phyloP scores from a whole-genome alignment of 805 yeast genomes.

The Saccharomycopsis guyanensis region DNA sequence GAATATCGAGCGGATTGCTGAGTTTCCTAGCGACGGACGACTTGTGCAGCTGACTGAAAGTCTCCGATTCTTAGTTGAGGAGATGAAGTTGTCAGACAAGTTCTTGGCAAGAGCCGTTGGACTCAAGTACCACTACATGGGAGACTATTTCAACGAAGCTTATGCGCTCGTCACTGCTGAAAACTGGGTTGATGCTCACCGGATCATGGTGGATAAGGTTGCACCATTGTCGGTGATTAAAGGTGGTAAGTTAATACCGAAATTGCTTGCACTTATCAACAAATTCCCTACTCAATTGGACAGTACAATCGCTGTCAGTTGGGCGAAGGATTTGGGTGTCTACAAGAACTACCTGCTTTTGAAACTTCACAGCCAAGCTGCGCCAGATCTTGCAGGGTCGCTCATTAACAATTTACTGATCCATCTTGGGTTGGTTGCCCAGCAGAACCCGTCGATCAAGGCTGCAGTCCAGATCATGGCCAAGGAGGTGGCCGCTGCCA shows the following conservation, averaged over 20 bases:
- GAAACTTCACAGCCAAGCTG: neutral
- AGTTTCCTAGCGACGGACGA: conserved; percentile 17
- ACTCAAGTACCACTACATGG: conserved; percentile 38
- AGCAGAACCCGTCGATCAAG: conserved; percentile 7
- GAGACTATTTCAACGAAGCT: conserved; percentile 52
- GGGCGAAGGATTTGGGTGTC: conserved; percentile 53
- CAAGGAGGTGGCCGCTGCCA: conserved; percentile 34
- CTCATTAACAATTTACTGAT: conserved; percentile 10
- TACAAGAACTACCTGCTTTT: conserved; percentile 43
- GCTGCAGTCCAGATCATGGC: conserved; percentile 39
- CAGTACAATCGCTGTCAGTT: conserved; percentile 29
- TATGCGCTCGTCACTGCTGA: conserved; percentile 55
- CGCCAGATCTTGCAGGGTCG: conserved; percentile 1
- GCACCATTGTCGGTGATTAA: conserved; percentile 68
- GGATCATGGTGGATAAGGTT: conserved; percentile 42
- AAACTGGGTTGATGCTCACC: conserved; percentile 57
- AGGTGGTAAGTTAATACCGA: conserved; percentile 28
- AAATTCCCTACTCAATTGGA: conserved; percentile 37
- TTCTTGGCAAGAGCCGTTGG: conserved; percentile 56
- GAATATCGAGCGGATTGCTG: conserved; percentile 23
- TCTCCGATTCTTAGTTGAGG: conserved; percentile 32
- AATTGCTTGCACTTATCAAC: conserved; percentile 32
- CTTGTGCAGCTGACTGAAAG: conserved; percentile 6
- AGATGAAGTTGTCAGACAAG: conserved; percentile 40
- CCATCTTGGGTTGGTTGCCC: conserved; percentile 13